Evolutionary conservation across 1,139 yeast species (phyloP).

Genomic region (Taphrina flavorubra): DNA sequence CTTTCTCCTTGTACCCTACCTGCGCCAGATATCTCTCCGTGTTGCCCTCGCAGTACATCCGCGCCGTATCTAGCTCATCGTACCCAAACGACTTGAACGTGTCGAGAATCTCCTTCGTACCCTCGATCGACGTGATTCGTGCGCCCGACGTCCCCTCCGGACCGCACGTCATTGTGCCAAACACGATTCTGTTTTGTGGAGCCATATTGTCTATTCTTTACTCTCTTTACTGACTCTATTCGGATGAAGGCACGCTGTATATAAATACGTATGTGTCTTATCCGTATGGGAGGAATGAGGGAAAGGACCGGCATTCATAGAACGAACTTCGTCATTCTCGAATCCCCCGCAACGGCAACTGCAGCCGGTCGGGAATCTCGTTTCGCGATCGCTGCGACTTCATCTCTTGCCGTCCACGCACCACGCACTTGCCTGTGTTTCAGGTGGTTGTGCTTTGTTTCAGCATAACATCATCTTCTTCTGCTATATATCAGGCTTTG

Average conservation of each 20-base stretch:
- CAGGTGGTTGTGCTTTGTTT: too few species aligned
- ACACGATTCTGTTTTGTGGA: conserved; percentile 20
- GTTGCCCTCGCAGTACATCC: conserved; percentile 47
- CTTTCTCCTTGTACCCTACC: conserved; percentile 43
- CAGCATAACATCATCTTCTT: too few species aligned
- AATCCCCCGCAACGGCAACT: not conserved
- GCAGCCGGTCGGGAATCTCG: not conserved
- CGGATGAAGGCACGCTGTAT: not conserved
- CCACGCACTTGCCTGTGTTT: too few species aligned
- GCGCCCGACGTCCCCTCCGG: conserved; percentile 42
- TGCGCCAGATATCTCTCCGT: conserved; percentile 45
- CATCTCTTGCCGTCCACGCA: too few species aligned
- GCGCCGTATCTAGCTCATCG: conserved; percentile 48
- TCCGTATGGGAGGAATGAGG: too few species aligned
- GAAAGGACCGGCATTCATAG: too few species aligned
- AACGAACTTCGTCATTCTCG: not conserved
- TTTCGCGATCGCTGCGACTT: not conserved
- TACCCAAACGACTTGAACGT: conserved; percentile 45
- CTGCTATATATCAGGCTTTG: too few species aligned
- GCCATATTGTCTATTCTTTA: not conserved
- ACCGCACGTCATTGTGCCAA: conserved; percentile 44
- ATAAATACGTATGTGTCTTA: not conserved
- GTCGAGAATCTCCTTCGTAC: conserved; percentile 39
- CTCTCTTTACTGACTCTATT: not conserved
- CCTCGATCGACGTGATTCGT: conserved; percentile 43